phyloP scores from a whole-genome alignment of 2,329 filamentous ascomycete species.

The Aspergillus fumigatiaffinis region DNA sequence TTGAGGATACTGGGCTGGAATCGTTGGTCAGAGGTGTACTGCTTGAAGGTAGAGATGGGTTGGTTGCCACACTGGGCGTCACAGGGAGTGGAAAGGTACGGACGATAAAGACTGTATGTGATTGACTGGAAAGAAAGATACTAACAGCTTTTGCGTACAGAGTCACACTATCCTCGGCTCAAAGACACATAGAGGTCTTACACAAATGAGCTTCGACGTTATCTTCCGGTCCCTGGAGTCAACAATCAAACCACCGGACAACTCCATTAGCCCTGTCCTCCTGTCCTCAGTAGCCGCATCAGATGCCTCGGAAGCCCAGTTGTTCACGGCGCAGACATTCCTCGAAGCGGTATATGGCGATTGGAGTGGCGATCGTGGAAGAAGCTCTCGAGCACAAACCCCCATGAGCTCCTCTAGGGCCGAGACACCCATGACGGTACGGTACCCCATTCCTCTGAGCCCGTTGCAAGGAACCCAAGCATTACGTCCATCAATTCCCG shows the following conservation, averaged over 20 bases:
- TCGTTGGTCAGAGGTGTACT: conserved; percentile 78
- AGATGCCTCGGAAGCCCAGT: conserved; percentile 75
- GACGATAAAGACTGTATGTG: neutral
- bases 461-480: conserved; percentile 16
- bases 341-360: conserved; percentile 76
- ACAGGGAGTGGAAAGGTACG: conserved; percentile 94
- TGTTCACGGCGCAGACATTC: conserved; percentile 71
- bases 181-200: conserved; percentile 78
- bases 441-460: conserved; percentile 31
- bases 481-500: conserved; percentile 13
- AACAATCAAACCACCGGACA: conserved; percentile 62
- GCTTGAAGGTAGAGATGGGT: conserved; percentile 77
- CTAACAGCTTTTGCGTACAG: conserved; percentile 44
- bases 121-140: conserved; percentile 7
- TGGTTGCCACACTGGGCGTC: conserved; percentile 87
- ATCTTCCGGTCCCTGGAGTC: conserved; percentile 77
- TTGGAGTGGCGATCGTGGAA: conserved; percentile 51
- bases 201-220: conserved; percentile 85
- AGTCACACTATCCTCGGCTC: conserved; percentile 95
- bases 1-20: conserved; percentile 72
- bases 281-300: conserved; percentile 71
- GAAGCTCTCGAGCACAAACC: conserved; percentile 63
- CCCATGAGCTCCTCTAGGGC: conserved; percentile 56
- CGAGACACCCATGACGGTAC: conserved; percentile 44
- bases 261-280: conserved; percentile 52